Conservation (phyloP, 1,139 yeast genomes). For the Torulaspora pretoriensis region DNA sequence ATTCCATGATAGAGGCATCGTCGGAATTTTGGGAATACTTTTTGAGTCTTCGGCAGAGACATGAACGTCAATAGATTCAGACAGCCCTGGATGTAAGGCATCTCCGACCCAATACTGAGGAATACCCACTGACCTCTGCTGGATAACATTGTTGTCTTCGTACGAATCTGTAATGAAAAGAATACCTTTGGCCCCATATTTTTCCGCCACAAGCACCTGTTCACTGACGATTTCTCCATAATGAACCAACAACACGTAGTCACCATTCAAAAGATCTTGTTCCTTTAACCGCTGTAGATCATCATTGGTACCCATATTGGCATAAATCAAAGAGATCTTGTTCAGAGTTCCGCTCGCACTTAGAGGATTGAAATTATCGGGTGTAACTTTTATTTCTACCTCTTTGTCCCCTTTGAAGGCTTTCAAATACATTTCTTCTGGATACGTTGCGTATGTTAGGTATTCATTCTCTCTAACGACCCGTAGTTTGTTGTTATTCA, state of each 20-base stretch:
- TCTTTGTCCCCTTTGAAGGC: conserved; percentile 40
- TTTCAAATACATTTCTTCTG: conserved; percentile 36
- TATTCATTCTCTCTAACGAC: conserved; percentile 49
- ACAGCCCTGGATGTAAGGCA: conserved; percentile 66
- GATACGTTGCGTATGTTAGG: conserved; percentile 59
- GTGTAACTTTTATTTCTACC: conserved; percentile 41
- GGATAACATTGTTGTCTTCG: conserved; percentile 42
- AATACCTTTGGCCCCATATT: conserved; percentile 50
- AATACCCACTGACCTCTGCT: conserved; percentile 61
- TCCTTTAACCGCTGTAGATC: conserved; percentile 51
- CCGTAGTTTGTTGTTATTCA: conserved; percentile 54
- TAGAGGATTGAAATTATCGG: conserved; percentile 62
- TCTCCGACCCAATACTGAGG: conserved; percentile 73
- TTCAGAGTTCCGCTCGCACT: conserved; percentile 55
- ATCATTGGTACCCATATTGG: conserved; percentile 56
- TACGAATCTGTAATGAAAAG: conserved; percentile 41
- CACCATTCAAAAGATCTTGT: conserved; percentile 38
- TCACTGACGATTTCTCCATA: conserved; percentile 56
- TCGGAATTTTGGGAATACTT: conserved; percentile 65
- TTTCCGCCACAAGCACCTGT: conserved; percentile 51
- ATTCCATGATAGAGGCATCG: conserved; percentile 68
- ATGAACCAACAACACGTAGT: conserved; percentile 54
- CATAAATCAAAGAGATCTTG: conserved; percentile 50
- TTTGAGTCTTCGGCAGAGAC: conserved; percentile 44
- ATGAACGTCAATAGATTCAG: conserved; percentile 28